Conservation (phyloP, 2,329 filamentous ascomycete species). For the Geosmithia flava region DNA sequence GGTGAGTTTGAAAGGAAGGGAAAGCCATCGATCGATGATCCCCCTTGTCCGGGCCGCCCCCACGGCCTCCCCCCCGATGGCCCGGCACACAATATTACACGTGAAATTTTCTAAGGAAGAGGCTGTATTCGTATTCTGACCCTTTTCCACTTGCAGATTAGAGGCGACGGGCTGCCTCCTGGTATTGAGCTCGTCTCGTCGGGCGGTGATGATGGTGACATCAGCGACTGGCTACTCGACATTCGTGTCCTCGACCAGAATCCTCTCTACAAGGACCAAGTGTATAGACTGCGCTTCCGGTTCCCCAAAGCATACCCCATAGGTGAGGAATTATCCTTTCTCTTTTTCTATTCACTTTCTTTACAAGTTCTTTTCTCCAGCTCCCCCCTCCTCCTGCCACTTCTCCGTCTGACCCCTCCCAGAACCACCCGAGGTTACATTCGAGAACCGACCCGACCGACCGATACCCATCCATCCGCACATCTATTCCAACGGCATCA, state of each 20-base stretch:
- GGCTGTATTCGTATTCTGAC: not conserved
- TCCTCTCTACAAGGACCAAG: constrained; percentile 71
- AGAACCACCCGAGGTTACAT: constrained; percentile 95
- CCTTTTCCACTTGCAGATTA: constrained; percentile 28
- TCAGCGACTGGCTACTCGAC: constrained; percentile 75
- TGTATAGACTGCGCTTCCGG: constrained; percentile 74
- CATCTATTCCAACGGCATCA: constrained; percentile 97
- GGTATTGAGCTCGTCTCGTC: constrained; percentile 70
- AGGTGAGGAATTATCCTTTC: constrained; percentile 42
- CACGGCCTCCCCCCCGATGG: not conserved
- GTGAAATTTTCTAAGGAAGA: not conserved
- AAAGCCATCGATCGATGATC: too few relatives aligned
- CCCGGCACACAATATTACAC: not conserved
- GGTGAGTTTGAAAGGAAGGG: constrained; percentile 19
- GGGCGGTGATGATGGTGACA: constrained; percentile 71
- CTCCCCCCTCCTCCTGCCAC: not conserved
- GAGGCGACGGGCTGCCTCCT: constrained; percentile 42
- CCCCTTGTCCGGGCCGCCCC: not conserved
- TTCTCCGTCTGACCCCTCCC: constrained; percentile 1
- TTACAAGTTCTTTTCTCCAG: not conserved
- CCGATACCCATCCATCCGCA: constrained; percentile 91
- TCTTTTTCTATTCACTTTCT: not conserved
- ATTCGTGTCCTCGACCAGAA: constrained; percentile 84
- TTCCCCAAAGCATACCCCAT: constrained; percentile 85
- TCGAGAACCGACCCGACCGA: constrained; percentile 52